phyloP scores from a whole-genome alignment of 495 filamentous ascomycete species.

The Neurospora sp. region DNA sequence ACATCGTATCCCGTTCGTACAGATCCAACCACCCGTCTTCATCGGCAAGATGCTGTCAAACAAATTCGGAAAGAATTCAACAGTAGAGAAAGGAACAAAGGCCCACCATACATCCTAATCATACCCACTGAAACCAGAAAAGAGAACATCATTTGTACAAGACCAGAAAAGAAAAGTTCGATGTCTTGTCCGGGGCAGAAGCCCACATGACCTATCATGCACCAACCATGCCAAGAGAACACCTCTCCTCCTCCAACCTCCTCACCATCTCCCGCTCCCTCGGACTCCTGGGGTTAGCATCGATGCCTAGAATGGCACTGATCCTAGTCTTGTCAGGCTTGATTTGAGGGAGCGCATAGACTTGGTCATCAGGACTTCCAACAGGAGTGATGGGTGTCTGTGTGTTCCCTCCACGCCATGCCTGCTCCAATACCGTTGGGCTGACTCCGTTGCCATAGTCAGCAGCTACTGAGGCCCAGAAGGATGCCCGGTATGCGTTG shows the following conservation, averaged over 20 bases:
- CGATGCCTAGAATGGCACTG: constrained; percentile 43
- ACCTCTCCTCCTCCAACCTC: constrained; percentile 36
- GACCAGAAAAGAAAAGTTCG: neutral
- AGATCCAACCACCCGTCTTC: neutral
- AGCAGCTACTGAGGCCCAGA: constrained; percentile 61
- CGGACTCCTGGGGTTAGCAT: constrained; percentile 42
- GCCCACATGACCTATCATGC: constrained; percentile 6
- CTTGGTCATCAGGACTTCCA: constrained; percentile 33
- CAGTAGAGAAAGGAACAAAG: neutral
- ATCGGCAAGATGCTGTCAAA: neutral
- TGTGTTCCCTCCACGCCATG: constrained; percentile 46
- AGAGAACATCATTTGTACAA: neutral
- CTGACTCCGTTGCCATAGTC: constrained; percentile 59
- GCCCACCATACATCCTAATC: neutral
- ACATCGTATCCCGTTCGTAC: neutral
- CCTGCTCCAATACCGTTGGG: constrained; percentile 54
- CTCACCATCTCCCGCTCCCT: constrained; percentile 44
- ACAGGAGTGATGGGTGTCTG: constrained; percentile 38
- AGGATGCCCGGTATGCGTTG: constrained; percentile 54
- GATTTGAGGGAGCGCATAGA: constrained; percentile 16
- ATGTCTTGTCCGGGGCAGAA: neutral
- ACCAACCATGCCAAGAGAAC: constrained; percentile 13
- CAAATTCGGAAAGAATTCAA: neutral
- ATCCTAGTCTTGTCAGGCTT: constrained; percentile 42
- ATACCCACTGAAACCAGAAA: neutral